Base-by-base conservation (phyloP, 352 stramenopile species). In the Globisporangium emineosum region DNA sequence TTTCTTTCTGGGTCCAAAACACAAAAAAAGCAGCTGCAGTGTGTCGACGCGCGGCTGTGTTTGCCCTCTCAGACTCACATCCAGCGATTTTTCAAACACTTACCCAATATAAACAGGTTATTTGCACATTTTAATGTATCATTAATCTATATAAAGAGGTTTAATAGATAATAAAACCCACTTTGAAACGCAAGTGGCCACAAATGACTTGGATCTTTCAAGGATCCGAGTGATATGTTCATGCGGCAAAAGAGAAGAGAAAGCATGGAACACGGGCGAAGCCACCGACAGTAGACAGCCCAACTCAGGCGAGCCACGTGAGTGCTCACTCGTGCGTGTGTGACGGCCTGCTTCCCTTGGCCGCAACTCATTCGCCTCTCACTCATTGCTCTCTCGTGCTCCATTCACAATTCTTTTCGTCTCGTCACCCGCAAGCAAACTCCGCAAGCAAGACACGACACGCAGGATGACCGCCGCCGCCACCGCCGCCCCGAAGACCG, bases 401-500 rank as follows among this genome's bases (percentile, higher is more conserved):
- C 40, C 5, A 23, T 21, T 51, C 55, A 65, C 59, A 59, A 59
- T 35, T 30, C 32, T 10, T 65, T 65, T 65, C 35, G 15, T 56
- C 33, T n/a, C 33, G 33, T 32, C 23, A 23, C 27, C 5, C 59
- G 23, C 59, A 64, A 45, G 57, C 29, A 37, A 37, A 9, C 25
- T n/a, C 9, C 23, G 23, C 37, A 30, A 27, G 12, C 5, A 47
- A 58, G 49, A 52, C 7, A 15, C 27, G 9, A 21, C n/a, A 7
- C 3, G 15, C 19, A 66, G 7, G 51, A 66, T 60, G 60, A 45
- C 15, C 15, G 17, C 40, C 37, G 33, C 53, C 12, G 12, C 55
- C 2, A 55, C 55, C 17, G 35, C 62, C 13, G 33, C 59, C 10
- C 63, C 58, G 49, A 71, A 45, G 57, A 75, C 73, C 56, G 75